phyloP scores from a whole-genome alignment of 2,329 filamentous ascomycete species.

The Fusarium siculi region DNA sequence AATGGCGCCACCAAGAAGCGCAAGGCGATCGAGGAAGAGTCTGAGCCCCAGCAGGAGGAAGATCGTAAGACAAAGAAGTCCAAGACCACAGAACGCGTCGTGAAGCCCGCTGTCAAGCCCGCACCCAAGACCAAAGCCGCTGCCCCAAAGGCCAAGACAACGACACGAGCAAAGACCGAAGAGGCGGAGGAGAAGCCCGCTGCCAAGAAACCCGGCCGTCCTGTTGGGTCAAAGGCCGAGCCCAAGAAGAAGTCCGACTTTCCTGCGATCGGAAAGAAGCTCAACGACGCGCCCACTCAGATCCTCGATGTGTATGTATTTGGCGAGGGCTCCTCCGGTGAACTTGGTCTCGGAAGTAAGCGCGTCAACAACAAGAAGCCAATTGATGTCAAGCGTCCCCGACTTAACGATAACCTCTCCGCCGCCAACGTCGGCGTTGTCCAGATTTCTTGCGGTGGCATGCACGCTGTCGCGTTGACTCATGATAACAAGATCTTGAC shows the following conservation, averaged over 20 bases:
- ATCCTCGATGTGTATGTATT: slow-evolving; percentile 81
- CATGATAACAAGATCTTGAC: slow-evolving; percentile 84
- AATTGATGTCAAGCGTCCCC: slow-evolving; percentile 83
- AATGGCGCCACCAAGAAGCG: slow-evolving; percentile 45
- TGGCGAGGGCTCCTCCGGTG: slow-evolving; percentile 82
- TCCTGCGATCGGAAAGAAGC: slow-evolving; percentile 68
- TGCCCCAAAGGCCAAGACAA: slow-evolving; percentile 43
- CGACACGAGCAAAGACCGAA: slow-evolving; percentile 50
- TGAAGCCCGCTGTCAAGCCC: slow-evolving; percentile 45
- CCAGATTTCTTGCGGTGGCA: slow-evolving; percentile 80
- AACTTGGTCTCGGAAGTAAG: slow-evolving; percentile 81
- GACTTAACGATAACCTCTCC: slow-evolving; percentile 75
- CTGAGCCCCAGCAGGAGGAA: slow-evolving; percentile 44
- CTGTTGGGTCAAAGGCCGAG: slow-evolving; percentile 31
- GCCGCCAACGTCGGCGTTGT: slow-evolving; percentile 77
- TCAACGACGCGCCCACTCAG: slow-evolving; percentile 73
- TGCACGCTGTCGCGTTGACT: slow-evolving; percentile 83
- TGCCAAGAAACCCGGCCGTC: slow-evolving; percentile 29
- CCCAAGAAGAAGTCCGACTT: slow-evolving; percentile 54
- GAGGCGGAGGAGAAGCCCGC: slow-evolving; percentile 57
- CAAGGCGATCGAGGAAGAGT: slow-evolving; percentile 41
- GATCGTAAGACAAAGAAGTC: slow-evolving; percentile 45
- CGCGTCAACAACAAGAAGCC: slow-evolving; percentile 69
- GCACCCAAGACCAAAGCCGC: slow-evolving; percentile 39
- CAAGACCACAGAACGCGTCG: slow-evolving; percentile 39